A percentile compares a stretch with the other conserved stretches of the same genome.
These are phyloP conservation scores for Boletus reticuloceps DNA, from an alignment of 768 basidiomycete genomes.

Conservation along the genomic window DNA sequence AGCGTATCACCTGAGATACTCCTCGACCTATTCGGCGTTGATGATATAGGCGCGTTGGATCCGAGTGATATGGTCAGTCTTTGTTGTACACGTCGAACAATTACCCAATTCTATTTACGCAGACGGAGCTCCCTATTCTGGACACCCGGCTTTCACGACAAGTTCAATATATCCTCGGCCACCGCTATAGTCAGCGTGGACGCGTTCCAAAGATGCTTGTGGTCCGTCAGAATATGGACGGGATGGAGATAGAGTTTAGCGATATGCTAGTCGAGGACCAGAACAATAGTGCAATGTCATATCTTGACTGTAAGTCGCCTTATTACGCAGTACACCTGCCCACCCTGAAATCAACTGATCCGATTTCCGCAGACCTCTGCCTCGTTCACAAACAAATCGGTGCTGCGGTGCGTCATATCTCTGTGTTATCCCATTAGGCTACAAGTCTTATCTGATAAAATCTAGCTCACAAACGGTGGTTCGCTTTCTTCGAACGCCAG, in stretches of 20 bases:
- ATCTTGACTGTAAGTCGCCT: conserved; percentile 72
- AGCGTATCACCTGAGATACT: conserved; percentile 81
- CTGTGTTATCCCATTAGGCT: neutral
- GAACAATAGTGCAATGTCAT: conserved; percentile 94
- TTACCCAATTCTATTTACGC: conserved; percentile 10
- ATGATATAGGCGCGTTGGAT: conserved; percentile 71
- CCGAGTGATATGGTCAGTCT: conserved; percentile 56
- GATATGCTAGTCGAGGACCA: conserved; percentile 97
- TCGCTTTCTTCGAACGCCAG: conserved; percentile 21
- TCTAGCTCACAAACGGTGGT: conserved; percentile 32
- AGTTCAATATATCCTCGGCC: conserved; percentile 79
- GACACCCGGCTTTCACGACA: conserved; percentile 78
- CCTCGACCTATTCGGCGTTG: conserved; percentile 79
- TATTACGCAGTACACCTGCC: neutral
- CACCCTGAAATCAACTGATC: neutral
- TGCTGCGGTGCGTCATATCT: conserved; percentile 21
- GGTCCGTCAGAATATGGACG: conserved; percentile 92
- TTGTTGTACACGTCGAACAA: neutral
- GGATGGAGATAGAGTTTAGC: conserved; percentile 89
- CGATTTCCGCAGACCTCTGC: conserved; percentile 25
- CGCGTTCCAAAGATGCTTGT: conserved; percentile 62
- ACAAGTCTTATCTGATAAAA: conserved; percentile 1
- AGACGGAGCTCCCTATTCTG: conserved; percentile 71
- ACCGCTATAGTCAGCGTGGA: conserved; percentile 56
- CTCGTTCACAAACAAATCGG: conserved; percentile 34